Conservation (phyloP, 2,329 filamentous ascomycete species). For the Lojkania enalia region DNA sequence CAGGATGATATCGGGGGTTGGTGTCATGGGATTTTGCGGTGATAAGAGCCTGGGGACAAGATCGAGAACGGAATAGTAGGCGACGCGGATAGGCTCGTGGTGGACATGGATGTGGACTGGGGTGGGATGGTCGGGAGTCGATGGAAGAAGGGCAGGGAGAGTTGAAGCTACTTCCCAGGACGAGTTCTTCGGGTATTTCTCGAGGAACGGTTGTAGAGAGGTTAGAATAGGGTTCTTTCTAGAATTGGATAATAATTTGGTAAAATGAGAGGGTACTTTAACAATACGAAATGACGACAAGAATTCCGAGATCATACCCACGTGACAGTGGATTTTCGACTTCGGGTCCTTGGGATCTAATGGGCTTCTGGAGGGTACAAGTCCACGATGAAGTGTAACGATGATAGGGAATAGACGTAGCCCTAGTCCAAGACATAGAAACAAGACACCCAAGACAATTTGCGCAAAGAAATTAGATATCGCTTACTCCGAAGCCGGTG, state of each 20-base stretch:
- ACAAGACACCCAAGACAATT: neutral
- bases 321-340: too few relatives aligned
- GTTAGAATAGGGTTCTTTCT: too few relatives aligned
- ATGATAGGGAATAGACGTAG: too few relatives aligned
- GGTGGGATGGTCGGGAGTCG: constrained; percentile 23
- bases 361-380: too few relatives aligned
- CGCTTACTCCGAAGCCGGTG: constrained; percentile 42
- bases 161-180: constrained; percentile 45
- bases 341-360: too few relatives aligned
- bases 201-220: constrained; percentile 44
- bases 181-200: constrained; percentile 36
- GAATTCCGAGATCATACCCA: too few relatives aligned
- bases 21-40: constrained; percentile 20
- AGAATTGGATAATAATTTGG: too few relatives aligned
- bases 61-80: constrained; percentile 34
- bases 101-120: constrained; percentile 43
- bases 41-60: constrained; percentile 35
- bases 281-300: too few relatives aligned
- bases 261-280: neutral
- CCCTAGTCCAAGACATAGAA: constrained; percentile 3
- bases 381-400: too few relatives aligned
- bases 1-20: constrained; percentile 36
- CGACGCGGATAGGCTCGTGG: constrained; percentile 39
- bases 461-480: neutral
- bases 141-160: constrained; percentile 39